Evolutionary conservation across 1,139 yeast genomes (phyloP).

Genomic region (Debaryomyces udenii): DNA sequence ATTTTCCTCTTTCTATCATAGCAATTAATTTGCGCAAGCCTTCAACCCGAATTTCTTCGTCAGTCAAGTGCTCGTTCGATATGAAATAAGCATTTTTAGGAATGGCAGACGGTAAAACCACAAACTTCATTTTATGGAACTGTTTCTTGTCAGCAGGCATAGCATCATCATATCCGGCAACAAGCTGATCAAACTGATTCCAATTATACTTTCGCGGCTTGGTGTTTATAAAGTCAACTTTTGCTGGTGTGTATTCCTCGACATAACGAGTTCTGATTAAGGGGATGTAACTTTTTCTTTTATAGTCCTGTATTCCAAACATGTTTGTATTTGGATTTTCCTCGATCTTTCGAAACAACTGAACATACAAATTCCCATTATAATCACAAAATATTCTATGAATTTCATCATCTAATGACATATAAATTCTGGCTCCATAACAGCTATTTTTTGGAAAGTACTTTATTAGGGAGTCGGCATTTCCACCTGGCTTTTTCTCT

Average conservation of each 20-base stretch:
- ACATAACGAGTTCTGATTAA: constrained; percentile 80
- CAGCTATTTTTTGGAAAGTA: constrained; percentile 41
- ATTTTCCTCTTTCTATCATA: constrained; percentile 63
- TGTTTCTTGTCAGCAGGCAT: constrained; percentile 57
- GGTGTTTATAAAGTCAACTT: constrained; percentile 57
- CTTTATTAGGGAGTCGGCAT: constrained; percentile 45
- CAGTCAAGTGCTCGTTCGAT: constrained; percentile 63
- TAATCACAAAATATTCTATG: constrained; percentile 78
- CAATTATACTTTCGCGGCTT: constrained; percentile 69
- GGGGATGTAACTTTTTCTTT: constrained; percentile 43
- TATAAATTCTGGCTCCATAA: constrained; percentile 67
- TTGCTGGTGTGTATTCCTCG: constrained; percentile 60
- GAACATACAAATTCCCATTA: constrained; percentile 74
- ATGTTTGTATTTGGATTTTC: constrained; percentile 21
- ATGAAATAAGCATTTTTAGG: constrained; percentile 57
- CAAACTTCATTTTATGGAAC: constrained; percentile 76
- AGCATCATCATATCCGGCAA: constrained; percentile 88
- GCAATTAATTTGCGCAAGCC: constrained; percentile 77
- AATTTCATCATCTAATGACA: constrained; percentile 80
- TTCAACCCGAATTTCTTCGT: constrained; percentile 86
- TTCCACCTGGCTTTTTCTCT: constrained; percentile 62
- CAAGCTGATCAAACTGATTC: constrained; percentile 86
- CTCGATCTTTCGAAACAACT: constrained; percentile 54
- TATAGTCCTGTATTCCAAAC: constrained; percentile 20
- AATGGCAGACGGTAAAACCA: constrained; percentile 73